Evolutionary conservation across 148 eudicot genomes (phyloP).

Genomic region (Silene conica): DNA sequence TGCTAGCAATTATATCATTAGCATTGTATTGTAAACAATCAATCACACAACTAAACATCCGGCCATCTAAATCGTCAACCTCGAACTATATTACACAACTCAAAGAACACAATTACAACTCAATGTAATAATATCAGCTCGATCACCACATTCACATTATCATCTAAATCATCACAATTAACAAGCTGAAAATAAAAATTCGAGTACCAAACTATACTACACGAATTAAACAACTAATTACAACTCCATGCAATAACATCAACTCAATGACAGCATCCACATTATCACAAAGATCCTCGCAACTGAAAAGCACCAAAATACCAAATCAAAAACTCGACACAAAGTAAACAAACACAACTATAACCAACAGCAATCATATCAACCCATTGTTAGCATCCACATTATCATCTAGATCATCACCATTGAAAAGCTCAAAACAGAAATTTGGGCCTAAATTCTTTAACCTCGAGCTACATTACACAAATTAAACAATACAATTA

Average conservation of each 20-base stretch:
- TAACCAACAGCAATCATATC: too few relatives aligned
- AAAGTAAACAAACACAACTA: too few relatives aligned
- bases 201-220: not conserved
- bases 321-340: not conserved
- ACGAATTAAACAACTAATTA: not conserved
- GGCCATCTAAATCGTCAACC: not conserved
- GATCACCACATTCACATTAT: not conserved
- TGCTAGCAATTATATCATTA: not conserved
- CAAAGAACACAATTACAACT: not conserved
- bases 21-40: not conserved
- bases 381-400: not conserved
- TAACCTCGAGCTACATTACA: too few relatives aligned
- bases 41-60: not conserved
- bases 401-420: not conserved
- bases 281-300: not conserved
- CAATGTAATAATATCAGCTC: too few relatives aligned
- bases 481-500: too few relatives aligned
- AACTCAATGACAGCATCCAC: not conserved
- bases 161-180: not conserved
- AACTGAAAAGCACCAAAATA: not conserved
- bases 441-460: not conserved
- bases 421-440: not conserved
- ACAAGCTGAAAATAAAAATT: not conserved
- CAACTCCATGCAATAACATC: not conserved
- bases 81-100: not conserved